Evolutionary conservation across 2,329 filamentous ascomycete genomes (phyloP), one percentile per base, ranked within the genome.

Genomic region (Phaeosphaeria sp.): DNA sequence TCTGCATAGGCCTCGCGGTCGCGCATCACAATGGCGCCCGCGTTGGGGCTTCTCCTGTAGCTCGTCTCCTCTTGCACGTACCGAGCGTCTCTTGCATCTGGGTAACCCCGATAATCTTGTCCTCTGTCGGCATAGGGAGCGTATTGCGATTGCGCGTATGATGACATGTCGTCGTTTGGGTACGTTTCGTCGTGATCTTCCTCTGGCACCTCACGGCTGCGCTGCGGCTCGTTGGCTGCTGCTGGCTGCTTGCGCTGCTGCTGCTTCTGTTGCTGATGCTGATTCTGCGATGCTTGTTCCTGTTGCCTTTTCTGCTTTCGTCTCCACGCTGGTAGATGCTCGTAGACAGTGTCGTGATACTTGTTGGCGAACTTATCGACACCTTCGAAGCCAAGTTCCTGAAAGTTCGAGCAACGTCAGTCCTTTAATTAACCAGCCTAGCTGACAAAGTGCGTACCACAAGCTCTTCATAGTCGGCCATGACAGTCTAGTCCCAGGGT

Each of bases 351-450:
- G 41, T 76, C 73, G 58, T 71, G 71, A 46, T 73, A 73, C 33
- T 70, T 73, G 39, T 71, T 56, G 20, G 69, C 62, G 27, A 70
- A 58, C 18, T 58, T 65, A 50, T 76, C 69, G 5, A 76, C 57
- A n/a, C 72, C 72, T 57, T 72, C 70, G 42, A 76, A 70, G 2
- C 74, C 74, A 7, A 77, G 71, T 60, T 77, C 74, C 74, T 77
- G 23, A 52, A 9, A 27, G 25, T 9, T 9, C 25, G 17, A n/a
- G n/a, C n/a, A 36, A 43, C 21, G 42, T 22, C n/a, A 22, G 41
- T 20, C 3, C 39, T 46, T 30, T 20, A 39, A 25, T 18, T 30
- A 3, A 10, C 15, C 18, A 49, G n/a, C 23, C 20, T 18, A 49
- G 13, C 25, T 46, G 20, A 41, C 36, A 53, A 43, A 53, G 36